phyloP scores from a whole-genome alignment of 495 filamentous ascomycete genomes.

The Recurvomyces mirabilis region DNA sequence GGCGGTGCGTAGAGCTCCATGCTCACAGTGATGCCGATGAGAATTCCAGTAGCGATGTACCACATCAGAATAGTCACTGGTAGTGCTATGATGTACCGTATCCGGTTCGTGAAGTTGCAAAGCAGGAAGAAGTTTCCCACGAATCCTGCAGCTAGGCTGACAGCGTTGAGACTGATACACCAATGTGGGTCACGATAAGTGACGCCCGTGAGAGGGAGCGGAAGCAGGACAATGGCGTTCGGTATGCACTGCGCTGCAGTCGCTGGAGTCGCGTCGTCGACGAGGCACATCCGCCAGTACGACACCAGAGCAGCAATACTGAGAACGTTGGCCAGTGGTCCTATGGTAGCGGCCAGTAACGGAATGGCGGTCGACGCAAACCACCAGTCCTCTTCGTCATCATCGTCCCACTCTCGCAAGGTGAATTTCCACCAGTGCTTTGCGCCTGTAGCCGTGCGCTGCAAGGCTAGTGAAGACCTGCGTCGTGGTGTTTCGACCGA shows the following conservation, averaged over 20 bases:
- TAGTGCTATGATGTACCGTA: conserved; percentile 68
- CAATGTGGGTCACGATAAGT: conserved; percentile 34
- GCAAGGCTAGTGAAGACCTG: conserved; percentile 4
- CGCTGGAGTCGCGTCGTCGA: conserved; percentile 22
- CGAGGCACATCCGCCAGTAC: conserved; percentile 45
- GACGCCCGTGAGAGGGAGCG: conserved; percentile 33
- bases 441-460: not conserved
- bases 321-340: conserved; percentile 63
- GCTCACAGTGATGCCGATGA: conserved; percentile 49
- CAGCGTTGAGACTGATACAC: conserved; percentile 45
- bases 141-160: conserved; percentile 54
- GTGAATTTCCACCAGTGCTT: conserved; percentile 14
- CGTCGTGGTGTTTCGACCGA: not conserved
- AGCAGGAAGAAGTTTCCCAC: conserved; percentile 62
- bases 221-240: conserved; percentile 13
- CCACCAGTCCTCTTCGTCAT: conserved; percentile 49
- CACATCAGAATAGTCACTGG: conserved; percentile 58
- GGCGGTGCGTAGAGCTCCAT: conserved; percentile 53
- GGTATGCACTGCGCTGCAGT: not conserved
- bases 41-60: conserved; percentile 53
- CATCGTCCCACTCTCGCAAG: conserved; percentile 14
- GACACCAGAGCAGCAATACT: conserved; percentile 63
- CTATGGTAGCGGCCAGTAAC: conserved; percentile 58
- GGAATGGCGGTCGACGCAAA: conserved; percentile 68
- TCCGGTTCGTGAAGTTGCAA: conserved; percentile 69